phyloP scores from a whole-genome alignment of 1,284 basidiomycete species.

The Tylopilus sp. region DNA sequence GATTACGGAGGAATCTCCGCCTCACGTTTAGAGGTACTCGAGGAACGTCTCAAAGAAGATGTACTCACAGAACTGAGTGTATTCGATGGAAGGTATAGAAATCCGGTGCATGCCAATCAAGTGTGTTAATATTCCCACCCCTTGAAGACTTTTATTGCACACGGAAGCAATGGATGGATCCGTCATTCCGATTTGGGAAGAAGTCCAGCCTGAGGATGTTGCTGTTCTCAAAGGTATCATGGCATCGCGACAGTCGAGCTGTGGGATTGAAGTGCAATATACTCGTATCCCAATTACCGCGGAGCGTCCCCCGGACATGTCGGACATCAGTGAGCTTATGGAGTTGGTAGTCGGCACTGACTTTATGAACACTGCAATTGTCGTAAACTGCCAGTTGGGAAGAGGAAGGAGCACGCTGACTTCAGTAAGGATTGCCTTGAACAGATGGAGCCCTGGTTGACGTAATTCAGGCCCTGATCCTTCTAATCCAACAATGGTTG shows the following conservation, averaged over 20 bases:
- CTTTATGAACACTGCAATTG: slow-evolving; percentile 73
- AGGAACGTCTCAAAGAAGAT: slow-evolving; percentile 90
- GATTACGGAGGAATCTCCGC: slow-evolving; percentile 93
- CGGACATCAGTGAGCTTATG: slow-evolving; percentile 73
- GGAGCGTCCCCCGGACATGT: slow-evolving; percentile 67
- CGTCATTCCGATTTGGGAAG: slow-evolving; percentile 95
- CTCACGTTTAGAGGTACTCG: slow-evolving; percentile 81
- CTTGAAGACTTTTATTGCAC: slow-evolving; percentile 71
- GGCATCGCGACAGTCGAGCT: slow-evolving; percentile 50
- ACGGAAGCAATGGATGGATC: slow-evolving; percentile 86
- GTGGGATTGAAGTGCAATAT: slow-evolving; percentile 68
- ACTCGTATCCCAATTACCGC: slow-evolving; percentile 90
- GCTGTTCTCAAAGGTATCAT: slow-evolving; percentile 90
- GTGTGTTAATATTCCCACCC: not conserved
- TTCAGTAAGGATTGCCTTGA: slow-evolving; percentile 50
- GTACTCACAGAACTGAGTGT: slow-evolving; percentile 78
- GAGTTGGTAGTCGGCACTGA: slow-evolving; percentile 78
- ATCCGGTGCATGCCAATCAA: not conserved
- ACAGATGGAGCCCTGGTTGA: slow-evolving; percentile 9
- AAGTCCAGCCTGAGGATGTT: slow-evolving; percentile 74
- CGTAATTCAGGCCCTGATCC: slow-evolving; percentile 63
- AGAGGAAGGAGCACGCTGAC: slow-evolving; percentile 91
- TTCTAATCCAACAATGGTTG: slow-evolving; percentile 88
- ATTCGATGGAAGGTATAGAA: slow-evolving; percentile 74
- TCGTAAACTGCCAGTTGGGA: slow-evolving; percentile 96